Evolutionary conservation across 2,329 filamentous ascomycete genomes (phyloP).

Genomic region (Pseudogymnoascus sp.): DNA sequence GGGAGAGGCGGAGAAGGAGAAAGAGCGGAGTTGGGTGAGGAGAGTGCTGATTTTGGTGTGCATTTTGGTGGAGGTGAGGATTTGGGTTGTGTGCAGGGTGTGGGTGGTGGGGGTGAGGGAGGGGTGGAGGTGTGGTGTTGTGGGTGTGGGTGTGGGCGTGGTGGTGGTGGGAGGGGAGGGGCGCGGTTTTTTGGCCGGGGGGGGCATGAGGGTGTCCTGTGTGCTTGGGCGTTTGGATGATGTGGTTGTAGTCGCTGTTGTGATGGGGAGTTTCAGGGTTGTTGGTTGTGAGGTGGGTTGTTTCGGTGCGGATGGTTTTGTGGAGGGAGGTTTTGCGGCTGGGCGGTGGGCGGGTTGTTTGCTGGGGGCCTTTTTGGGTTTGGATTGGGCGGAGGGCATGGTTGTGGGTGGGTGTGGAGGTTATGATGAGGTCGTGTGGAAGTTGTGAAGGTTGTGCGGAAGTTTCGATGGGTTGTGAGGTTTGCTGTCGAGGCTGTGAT

Average conservation of each 20-base stretch:
- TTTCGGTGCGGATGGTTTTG: background rate
- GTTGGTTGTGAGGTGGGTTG: background rate
- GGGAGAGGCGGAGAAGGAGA: constrained; percentile 12
- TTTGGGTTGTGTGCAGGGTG: background rate
- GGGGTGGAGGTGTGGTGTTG: background rate
- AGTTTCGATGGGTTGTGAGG: background rate
- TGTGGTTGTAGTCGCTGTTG: background rate
- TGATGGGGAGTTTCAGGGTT: background rate
- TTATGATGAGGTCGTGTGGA: too few species aligned
- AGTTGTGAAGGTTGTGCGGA: too few species aligned
- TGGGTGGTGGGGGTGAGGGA: background rate
- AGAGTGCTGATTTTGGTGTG: constrained; percentile 9
- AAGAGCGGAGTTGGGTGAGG: constrained; percentile 22
- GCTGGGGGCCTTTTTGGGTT: background rate
- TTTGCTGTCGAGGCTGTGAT: background rate
- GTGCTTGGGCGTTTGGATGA: constrained; percentile 15
- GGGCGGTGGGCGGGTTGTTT: background rate
- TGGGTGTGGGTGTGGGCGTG: constrained; percentile 44
- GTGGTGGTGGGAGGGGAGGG: constrained; percentile 32
- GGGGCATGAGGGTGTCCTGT: constrained; percentile 32
- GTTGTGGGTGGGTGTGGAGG: background rate
- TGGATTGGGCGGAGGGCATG: background rate
- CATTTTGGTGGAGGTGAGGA: background rate
- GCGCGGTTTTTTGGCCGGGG: background rate
- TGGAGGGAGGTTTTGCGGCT: background rate